These are phyloP conservation scores for Mycogone perniciosa DNA, from an alignment of 2,329 filamentous ascomycete species.

Conservation along the genomic window DNA sequence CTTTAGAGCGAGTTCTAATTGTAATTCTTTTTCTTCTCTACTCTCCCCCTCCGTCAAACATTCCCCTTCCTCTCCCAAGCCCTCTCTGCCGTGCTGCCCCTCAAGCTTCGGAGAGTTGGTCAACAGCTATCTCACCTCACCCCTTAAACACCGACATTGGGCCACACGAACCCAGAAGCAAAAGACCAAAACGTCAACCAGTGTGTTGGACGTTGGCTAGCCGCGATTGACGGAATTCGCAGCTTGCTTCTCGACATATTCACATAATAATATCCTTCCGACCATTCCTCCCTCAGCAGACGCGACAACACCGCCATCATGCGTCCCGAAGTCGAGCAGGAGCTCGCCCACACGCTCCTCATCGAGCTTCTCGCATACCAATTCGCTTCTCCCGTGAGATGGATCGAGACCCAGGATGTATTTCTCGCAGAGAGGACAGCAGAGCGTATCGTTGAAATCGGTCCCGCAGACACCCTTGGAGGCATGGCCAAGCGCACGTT, in stretches of 20 bases:
- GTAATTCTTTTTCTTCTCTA: conserved; percentile 3
- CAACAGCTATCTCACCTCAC: conserved; percentile 1
- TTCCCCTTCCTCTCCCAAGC: conserved; percentile 12
- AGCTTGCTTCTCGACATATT: conserved; percentile 2
- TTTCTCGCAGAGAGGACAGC: conserved; percentile 93
- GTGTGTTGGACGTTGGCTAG: neutral
- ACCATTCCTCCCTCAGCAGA: conserved; percentile 14
- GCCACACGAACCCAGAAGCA: neutral
- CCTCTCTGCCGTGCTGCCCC: conserved; percentile 8
- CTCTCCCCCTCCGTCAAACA: neutral
- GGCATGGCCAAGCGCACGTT: conserved; percentile 96
- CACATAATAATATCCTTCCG: conserved; percentile 5
- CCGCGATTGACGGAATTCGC: conserved; percentile 6
- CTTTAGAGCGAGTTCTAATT: conserved; percentile 16
- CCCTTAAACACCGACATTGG: conserved; percentile 2
- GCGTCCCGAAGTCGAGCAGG: conserved; percentile 98
- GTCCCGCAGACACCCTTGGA: conserved; percentile 91
- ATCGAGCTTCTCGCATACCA: conserved; percentile 99
- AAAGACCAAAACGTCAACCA: neutral
- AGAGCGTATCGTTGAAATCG: conserved; percentile 95
- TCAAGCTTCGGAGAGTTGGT: conserved; percentile 19
- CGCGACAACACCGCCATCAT: conserved; percentile 48
- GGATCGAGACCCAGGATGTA: conserved; percentile 99
- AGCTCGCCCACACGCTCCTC: conserved; percentile 95
- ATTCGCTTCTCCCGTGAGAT: conserved; percentile 96